Evolutionary conservation across 257 asterid genomes (phyloP).

Genomic region (Solanum medicagineum): DNA sequence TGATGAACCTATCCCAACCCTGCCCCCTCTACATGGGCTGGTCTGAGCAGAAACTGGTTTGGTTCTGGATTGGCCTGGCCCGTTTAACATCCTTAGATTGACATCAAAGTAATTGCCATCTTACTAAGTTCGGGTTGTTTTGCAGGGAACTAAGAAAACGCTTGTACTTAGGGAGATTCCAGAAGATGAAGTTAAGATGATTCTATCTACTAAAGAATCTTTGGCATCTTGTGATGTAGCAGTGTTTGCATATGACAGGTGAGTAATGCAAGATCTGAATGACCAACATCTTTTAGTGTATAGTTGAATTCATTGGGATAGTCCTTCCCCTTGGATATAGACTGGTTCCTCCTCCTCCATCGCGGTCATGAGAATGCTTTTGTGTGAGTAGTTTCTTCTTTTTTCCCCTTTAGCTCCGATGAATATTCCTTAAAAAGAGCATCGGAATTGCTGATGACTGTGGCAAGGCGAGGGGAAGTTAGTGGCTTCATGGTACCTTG

Average conservation of each 20-base stretch:
- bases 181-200: conserved; percentile 58
- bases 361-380: neutral
- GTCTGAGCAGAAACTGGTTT: neutral
- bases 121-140: neutral
- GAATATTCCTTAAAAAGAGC: conserved; percentile 67
- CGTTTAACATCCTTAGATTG: neutral
- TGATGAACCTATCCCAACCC: neutral
- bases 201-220: conserved; percentile 57
- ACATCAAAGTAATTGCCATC: neutral
- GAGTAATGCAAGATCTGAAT: neutral
- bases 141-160: conserved; percentile 70
- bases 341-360: neutral
- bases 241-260: conserved; percentile 89
- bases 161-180: conserved; percentile 87
- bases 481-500: conserved; percentile 74
- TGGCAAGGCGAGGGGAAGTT: conserved; percentile 74
- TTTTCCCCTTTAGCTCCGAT: conserved; percentile 45
- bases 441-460: conserved; percentile 57
- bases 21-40: neutral
- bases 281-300: neutral
- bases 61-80: neutral
- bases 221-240: conserved; percentile 85
- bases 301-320: neutral
- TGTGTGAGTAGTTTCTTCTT: neutral
- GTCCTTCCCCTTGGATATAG: neutral